Base-by-base conservation (phyloP, 768 basidiomycete species). In the Boletus bicolor region DNA sequence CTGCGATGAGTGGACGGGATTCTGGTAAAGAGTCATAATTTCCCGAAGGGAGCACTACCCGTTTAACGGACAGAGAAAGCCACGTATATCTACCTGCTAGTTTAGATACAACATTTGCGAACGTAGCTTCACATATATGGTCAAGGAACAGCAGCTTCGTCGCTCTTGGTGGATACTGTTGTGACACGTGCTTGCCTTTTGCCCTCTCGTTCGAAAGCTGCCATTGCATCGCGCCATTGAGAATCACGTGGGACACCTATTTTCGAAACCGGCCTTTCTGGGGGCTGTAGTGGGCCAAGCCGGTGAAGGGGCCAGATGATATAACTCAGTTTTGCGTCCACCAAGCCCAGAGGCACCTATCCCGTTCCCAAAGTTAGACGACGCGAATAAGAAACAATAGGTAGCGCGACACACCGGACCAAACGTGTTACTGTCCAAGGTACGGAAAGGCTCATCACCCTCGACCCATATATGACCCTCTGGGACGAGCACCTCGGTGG, bases 391-490 rank as follows among this genome's bases (percentile, higher is more conserved):
- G 56, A 37, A 12, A 58, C 11, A 11, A 24, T 0, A 55, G 7
- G 49, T 14, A 12, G 44, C 2, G 38, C 43, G 14, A 70, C 78
- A 56, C 65, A 88, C 87, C 9, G 88, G 84, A 7, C 89, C 88
- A 67, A 86, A 87, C 1, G 73, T 68, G 66, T 89, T 89, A 72
- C 87, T 89, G 63, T 89, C 89, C 51, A 84, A 77, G 9, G 82
- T 86, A 53, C 81, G 77, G 28, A 55, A 71, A 5, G 63, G 42
- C 28, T 66, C 64, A 34, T 60, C 66, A 34, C 68, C 88, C 79
- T 91, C 88, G 49, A 90, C 78, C 89, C 89, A 91, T 39, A 83
- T 75, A 56, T 89, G 83, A 1, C 86, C 86, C 61, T 72, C 55
- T 4, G 88, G 87, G 36, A 91, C 70, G 28, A 55, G 65, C 8